Percentiles rank a stretch among this genome's conserved stretches.
phyloP scores from a whole-genome alignment of 1,284 basidiomycete species.

The Microbotryomycetes sp. region DNA sequence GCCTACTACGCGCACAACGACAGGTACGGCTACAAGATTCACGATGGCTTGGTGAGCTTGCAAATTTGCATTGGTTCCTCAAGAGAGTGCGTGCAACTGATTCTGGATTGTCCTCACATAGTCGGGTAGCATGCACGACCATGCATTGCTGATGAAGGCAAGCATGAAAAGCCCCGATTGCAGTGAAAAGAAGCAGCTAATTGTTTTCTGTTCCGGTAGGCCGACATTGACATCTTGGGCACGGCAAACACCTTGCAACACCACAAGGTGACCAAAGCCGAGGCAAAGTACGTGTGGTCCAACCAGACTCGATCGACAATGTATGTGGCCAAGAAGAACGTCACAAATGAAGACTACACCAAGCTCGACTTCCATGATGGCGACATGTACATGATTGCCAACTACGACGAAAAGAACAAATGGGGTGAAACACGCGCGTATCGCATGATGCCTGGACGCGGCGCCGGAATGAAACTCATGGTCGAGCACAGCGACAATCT shows the following conservation, averaged over 20 bases:
- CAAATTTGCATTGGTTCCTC: too few relatives aligned
- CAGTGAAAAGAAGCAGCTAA: not conserved
- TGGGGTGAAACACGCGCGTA: conserved; percentile 40
- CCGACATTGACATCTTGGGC: conserved; percentile 37
- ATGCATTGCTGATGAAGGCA: conserved; percentile 35
- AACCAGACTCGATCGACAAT: conserved; percentile 36
- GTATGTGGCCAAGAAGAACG: conserved; percentile 44
- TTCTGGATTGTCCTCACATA: conserved; percentile 33
- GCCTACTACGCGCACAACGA: conserved; percentile 38
- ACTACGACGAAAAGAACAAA: conserved; percentile 50
- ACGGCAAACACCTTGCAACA: conserved; percentile 37
- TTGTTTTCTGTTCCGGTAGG: too few relatives aligned
- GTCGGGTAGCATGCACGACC: conserved; percentile 38
- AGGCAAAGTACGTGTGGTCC: conserved; percentile 37
- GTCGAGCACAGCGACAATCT: conserved; percentile 39
- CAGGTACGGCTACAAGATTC: conserved; percentile 39
- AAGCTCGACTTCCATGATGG: conserved; percentile 49
- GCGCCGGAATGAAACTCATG: conserved; percentile 33
- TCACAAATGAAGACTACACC: conserved; percentile 53
- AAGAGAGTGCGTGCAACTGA: too few relatives aligned
- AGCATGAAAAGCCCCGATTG: conserved; percentile 7
- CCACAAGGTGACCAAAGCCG: conserved; percentile 35
- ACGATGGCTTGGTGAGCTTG: conserved; percentile 37
- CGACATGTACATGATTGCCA: conserved; percentile 53
- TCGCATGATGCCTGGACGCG: conserved; percentile 36